Evolutionary conservation across 805 yeast species (phyloP).

Genomic region (Wickerhamomyces ciferrii): DNA sequence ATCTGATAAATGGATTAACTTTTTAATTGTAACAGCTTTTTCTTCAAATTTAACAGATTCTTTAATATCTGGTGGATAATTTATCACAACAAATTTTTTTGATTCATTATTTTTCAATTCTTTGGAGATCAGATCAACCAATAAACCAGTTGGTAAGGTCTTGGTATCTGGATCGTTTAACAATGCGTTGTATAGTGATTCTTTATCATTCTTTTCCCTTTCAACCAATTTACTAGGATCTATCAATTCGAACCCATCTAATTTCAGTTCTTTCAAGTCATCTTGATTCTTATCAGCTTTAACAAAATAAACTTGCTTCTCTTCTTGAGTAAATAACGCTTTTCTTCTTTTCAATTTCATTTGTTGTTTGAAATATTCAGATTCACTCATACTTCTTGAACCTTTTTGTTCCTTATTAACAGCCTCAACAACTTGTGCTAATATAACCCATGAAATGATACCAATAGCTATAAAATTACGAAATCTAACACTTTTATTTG

Average conservation of each 20-base stretch:
- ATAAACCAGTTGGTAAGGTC: slow-evolving; percentile 29
- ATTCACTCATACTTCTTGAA: slow-evolving; percentile 25
- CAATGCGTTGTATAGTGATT: slow-evolving; percentile 45
- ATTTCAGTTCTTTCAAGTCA: slow-evolving; percentile 3
- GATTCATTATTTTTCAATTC: slow-evolving; percentile 20
- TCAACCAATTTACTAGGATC: slow-evolving; percentile 47
- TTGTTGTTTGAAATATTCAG: slow-evolving; percentile 37
- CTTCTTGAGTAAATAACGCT: slow-evolving; percentile 35
- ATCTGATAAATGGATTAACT: slow-evolving; percentile 29
- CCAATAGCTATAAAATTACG: slow-evolving; percentile 36
- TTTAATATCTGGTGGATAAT: slow-evolving; percentile 56
- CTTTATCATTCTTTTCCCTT: slow-evolving; percentile 35
- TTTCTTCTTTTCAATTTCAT: slow-evolving; percentile 47
- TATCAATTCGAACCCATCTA: slow-evolving; percentile 28
- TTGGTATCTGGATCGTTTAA: slow-evolving; percentile 31
- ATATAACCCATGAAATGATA: slow-evolving; percentile 38
- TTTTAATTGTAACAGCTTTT: slow-evolving; percentile 48
- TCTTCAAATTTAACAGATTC: slow-evolving; percentile 74
- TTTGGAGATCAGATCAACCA: slow-evolving; percentile 26
- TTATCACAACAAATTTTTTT: slow-evolving; percentile 40
- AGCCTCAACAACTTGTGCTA: slow-evolving; percentile 32
- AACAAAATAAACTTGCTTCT: slow-evolving; percentile 36
- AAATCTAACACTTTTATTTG: slow-evolving; percentile 30
- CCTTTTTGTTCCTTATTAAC: slow-evolving; percentile 28
- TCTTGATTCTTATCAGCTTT: slow-evolving; percentile 18